These are phyloP conservation scores for Chalciporus sp. DNA, from an alignment of 1,284 basidiomycete genomes.

Conservation along the genomic window DNA sequence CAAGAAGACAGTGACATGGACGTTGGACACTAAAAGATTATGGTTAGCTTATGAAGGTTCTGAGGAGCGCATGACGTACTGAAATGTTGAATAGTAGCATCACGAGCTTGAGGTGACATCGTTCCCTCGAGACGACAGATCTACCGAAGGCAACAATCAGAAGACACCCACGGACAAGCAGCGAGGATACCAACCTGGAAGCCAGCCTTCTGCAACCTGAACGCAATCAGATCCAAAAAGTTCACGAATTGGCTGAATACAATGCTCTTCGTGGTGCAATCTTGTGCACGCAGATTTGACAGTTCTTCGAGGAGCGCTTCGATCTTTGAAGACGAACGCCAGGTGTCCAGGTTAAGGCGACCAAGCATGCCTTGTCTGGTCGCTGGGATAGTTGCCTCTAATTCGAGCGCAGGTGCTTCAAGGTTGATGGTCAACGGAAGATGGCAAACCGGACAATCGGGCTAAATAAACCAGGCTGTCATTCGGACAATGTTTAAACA, in stretches of 20 bases:
- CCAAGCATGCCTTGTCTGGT: conserved; percentile 93
- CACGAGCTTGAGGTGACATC: conserved; percentile 95
- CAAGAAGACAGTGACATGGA: conserved; percentile 94
- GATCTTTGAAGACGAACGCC: conserved; percentile 96
- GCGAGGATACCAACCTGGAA: conserved; percentile 61
- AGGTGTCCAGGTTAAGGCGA: conserved; percentile 85
- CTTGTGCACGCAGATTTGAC: conserved; percentile 79
- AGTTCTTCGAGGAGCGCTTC: conserved; percentile 97
- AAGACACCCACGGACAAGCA: not conserved
- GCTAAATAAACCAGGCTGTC: conserved; percentile 40
- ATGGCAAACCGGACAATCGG: conserved; percentile 96
- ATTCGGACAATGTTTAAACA: conserved; percentile 1
- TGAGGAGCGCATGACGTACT: conserved; percentile 52
- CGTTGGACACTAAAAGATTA: conserved; percentile 74
- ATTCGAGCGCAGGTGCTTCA: conserved; percentile 88
- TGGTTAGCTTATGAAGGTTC: conserved; percentile 7
- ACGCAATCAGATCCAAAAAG: conserved; percentile 90
- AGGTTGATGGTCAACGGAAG: conserved; percentile 92
- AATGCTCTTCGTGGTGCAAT: conserved; percentile 94
- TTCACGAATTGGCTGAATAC: conserved; percentile 96
- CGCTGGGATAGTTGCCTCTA: conserved; percentile 61
- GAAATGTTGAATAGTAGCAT: conserved; percentile 94
- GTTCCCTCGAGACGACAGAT: conserved; percentile 95
- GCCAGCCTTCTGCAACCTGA: conserved; percentile 88
- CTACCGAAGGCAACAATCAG: conserved; percentile 42